Evolutionary conservation across 306 rosid genomes (phyloP).

Genomic region (Medicago lupulina): DNA sequence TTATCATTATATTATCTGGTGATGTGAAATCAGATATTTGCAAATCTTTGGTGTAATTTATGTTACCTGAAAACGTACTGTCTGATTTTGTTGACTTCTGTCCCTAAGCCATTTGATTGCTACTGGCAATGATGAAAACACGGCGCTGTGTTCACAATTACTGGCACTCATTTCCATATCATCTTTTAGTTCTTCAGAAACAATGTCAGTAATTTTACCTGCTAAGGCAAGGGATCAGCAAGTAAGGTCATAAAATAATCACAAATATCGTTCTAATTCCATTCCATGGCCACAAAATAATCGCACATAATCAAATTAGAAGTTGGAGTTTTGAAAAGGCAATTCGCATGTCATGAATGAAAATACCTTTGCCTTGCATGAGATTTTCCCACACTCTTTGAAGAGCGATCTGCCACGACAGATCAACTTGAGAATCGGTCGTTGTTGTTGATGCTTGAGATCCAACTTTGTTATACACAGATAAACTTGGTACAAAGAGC

Average conservation of each 20-base stretch:
- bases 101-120: conserved; percentile 94
- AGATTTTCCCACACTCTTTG: conserved; percentile 89
- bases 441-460: conserved; percentile 57
- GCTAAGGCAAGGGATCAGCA: conserved; percentile 31
- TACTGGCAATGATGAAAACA: conserved; percentile 78
- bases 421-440: conserved; percentile 65
- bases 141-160: conserved; percentile 75
- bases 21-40: conserved; percentile 8
- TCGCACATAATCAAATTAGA: conserved; percentile 14
- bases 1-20: conserved; percentile 1
- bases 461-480: conserved; percentile 80
- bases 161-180: conserved; percentile 59
- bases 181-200: conserved; percentile 67
- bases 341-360: conserved; percentile 7
- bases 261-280: conserved; percentile 1
- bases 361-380: conserved; percentile 72
- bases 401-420: conserved; percentile 88
- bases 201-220: conserved; percentile 51
- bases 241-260: conserved; percentile 16
- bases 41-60: conserved; percentile 15
- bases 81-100: conserved; percentile 64
- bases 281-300: conserved; percentile 4
- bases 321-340: conserved; percentile 1
- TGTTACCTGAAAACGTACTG: conserved; percentile 86
- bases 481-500: conserved; percentile 82